Evolutionary conservation across 495 filamentous ascomycete species (phyloP).

Genomic region (Peziza echinospora): DNA sequence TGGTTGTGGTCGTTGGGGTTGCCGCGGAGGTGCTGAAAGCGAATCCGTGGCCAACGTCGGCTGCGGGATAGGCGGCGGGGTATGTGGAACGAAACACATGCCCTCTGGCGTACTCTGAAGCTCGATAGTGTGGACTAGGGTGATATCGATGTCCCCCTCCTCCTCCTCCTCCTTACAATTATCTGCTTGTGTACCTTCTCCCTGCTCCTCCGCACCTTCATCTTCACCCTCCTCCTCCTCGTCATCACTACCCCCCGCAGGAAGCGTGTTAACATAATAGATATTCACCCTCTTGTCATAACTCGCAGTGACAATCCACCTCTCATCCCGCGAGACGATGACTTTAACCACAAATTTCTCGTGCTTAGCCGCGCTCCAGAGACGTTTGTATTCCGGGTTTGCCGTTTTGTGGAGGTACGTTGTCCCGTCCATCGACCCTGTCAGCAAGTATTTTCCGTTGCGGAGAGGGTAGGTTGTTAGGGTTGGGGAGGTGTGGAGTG

Average conservation of each 20-base stretch:
- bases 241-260: neutral
- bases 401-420: neutral
- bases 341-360: neutral
- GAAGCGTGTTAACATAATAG: neutral
- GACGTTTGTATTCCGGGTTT: neutral
- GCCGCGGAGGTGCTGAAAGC: no score
- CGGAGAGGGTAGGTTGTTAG: no score
- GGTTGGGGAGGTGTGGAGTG: no score
- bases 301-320: neutral
- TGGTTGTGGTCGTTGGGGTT: no score
- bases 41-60: no score
- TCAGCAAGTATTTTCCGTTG: neutral
- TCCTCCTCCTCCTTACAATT: neutral
- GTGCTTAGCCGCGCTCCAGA: neutral
- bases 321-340: neutral
- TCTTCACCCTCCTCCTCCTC: neutral
- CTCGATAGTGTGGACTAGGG: neutral
- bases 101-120: neutral
- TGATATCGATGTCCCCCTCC: neutral
- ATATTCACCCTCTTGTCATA: neutral
- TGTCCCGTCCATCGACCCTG: neutral
- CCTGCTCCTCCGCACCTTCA: neutral
- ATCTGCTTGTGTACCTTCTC: neutral
- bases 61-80: no score
- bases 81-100: conserved; percentile 27